Base-by-base conservation (phyloP, 1,284 basidiomycete species). In the Takashimella koratensis region DNA sequence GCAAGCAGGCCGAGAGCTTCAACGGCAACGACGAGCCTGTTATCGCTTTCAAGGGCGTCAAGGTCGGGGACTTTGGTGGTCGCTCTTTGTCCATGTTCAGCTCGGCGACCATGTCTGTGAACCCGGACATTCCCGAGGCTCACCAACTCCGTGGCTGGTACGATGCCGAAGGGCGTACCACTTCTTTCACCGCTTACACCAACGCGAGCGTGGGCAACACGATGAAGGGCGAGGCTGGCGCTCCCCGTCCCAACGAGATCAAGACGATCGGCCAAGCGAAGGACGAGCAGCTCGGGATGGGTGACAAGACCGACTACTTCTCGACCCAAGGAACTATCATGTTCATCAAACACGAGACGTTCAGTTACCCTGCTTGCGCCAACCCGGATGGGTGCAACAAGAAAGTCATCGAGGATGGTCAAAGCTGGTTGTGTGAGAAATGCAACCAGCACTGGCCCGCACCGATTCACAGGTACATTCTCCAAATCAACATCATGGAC, bases 51-150 rank as follows among this genome's bases (percentile, higher is more conserved):
- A 97, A 96, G 78, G 89, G 91, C 21, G 90, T 92, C 66, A 94
- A 88, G 76, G 91, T 98, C 41, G 86, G 91, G 41, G 95, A 98
- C 65, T 99, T 90, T 73, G 88, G 88, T 65, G 95, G 94, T 81
- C 83, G 89, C 51, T 87, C 82, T 1, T 80, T 98, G 43, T 91
- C 89, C 22, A 84, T 84, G 80, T 76, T 82, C 57, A 82, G 81
- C 60, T 80, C 80, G 6, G 84, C 83, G 50, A 84, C 84, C 22
- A 88, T 97, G 84, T 77, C 82, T 8, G 71, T 91, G 66, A 88
- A 94, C 66, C 95, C 95, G 3, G 92, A 97, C 62, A 88, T 94
- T 23, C 81, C 84, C 23, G 90, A 95, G 63, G 87, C 90, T 1
- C 89, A 94, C 72, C 75, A 80, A 1, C 81, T 98, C 27, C 84